Conservation (phyloP, 768 basidiomycete species). For the Melanogaster broomeanus region DNA sequence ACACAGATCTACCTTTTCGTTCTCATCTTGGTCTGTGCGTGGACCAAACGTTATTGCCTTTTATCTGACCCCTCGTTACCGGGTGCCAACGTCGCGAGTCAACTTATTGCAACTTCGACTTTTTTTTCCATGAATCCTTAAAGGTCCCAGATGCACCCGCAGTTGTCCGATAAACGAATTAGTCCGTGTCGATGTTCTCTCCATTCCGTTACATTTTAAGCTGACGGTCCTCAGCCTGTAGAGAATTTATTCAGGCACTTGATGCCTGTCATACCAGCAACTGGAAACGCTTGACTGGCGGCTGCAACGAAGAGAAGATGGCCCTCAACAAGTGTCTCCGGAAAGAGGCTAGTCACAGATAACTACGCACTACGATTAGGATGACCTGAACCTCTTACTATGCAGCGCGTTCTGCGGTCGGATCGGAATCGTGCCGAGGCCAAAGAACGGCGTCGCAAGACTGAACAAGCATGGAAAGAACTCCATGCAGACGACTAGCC, state of each 20-base stretch:
- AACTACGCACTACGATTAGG: not conserved
- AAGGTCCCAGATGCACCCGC: conserved; percentile 68
- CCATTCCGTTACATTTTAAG: not conserved
- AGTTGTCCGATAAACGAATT: conserved; percentile 65
- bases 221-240: conserved; percentile 52
- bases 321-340: conserved; percentile 70
- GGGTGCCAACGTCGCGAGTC: no score
- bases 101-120: not conserved
- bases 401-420: conserved; percentile 60
- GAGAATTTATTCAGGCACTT: conserved; percentile 76
- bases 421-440: conserved; percentile 59
- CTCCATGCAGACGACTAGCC: conserved; percentile 50
- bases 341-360: conserved; percentile 55
- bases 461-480: conserved; percentile 61
- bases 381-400: conserved; percentile 6
- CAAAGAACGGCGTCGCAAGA: conserved; percentile 55
- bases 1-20: not conserved
- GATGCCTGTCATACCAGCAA: conserved; percentile 64
- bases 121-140: conserved; percentile 6
- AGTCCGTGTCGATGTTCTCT: conserved; percentile 38
- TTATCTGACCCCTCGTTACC: conserved; percentile 1
- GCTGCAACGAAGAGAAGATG: conserved; percentile 69
- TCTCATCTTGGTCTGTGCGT: conserved; percentile 23
- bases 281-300: conserved; percentile 68
- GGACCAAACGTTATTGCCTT: not conserved